Percentiles rank a stretch among this genome's conserved stretches.
phyloP scores from a whole-genome alignment of 352 stramenopile species.

The Pythium brachiatum region DNA sequence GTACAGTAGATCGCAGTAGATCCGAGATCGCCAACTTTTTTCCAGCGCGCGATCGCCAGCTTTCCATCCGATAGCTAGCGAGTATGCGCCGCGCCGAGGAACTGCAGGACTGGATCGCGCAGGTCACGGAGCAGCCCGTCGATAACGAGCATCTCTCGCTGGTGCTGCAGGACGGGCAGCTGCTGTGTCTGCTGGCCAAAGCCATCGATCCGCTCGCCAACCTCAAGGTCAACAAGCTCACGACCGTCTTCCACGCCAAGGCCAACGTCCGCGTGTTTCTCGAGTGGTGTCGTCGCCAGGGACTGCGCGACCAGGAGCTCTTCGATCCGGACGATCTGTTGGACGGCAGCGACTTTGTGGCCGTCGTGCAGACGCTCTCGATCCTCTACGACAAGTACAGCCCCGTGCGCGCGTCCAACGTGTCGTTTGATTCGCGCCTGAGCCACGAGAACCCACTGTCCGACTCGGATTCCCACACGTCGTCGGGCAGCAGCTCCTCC shows the following conservation, averaged over 20 bases:
- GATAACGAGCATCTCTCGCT: slow-evolving; percentile 78
- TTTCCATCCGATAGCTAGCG: neutral
- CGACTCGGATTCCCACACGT: slow-evolving; percentile 65
- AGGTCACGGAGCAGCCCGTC: slow-evolving; percentile 66
- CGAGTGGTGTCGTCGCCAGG: slow-evolving; percentile 74
- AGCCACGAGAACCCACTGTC: slow-evolving; percentile 58
- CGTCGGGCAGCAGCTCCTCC: slow-evolving; percentile 52
- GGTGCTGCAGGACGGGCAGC: slow-evolving; percentile 81
- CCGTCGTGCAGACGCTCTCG: slow-evolving; percentile 75
- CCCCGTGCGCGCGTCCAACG: slow-evolving; percentile 19
- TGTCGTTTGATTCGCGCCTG: slow-evolving; percentile 47
- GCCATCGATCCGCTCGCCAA: slow-evolving; percentile 68
- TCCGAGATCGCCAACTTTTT: neutral
- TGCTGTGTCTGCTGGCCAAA: slow-evolving; percentile 85
- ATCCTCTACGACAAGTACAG: slow-evolving; percentile 84
- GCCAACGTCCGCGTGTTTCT: slow-evolving; percentile 82
- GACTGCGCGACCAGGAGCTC: slow-evolving; percentile 64
- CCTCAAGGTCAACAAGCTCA: slow-evolving; percentile 86
- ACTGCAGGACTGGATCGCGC: slow-evolving; percentile 82
- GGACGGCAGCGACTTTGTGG: slow-evolving; percentile 56
- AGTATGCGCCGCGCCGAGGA: slow-evolving; percentile 76
- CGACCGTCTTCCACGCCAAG: slow-evolving; percentile 87
- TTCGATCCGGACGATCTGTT: slow-evolving; percentile 81
- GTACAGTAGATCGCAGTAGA: too few relatives aligned
- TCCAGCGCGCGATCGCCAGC: neutral